Percentiles rank a stretch among this genome's conserved stretches.
phyloP scores from a whole-genome alignment of 2,329 filamentous ascomycete genomes.

The Cladosporium sp. region DNA sequence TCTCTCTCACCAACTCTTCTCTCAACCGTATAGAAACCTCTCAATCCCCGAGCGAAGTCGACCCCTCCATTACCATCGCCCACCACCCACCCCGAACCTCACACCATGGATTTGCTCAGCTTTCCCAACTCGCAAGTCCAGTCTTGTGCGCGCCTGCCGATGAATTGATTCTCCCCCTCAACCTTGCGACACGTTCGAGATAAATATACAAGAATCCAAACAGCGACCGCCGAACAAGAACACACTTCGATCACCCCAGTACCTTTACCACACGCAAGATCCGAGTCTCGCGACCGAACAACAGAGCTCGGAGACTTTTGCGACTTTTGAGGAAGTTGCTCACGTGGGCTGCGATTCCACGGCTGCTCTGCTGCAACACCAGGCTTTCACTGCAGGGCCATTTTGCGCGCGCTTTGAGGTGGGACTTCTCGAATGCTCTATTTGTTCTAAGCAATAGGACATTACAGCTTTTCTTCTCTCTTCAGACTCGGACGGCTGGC shows the following conservation, averaged over 20 bases:
- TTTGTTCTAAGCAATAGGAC: neutral
- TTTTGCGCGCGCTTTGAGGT: no score
- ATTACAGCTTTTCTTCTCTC: neutral
- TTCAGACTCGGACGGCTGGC: neutral
- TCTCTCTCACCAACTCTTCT: no score
- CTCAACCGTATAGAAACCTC: neutral
- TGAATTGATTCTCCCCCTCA: no score
- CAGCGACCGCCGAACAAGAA: neutral
- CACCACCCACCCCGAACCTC: neutral
- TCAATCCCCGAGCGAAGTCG: neutral
- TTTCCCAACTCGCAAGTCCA: conserved; percentile 4
- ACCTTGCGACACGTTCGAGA: neutral
- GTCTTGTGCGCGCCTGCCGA: conserved; percentile 11
- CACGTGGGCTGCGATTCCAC: conserved; percentile 9
- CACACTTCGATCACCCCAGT: no score
- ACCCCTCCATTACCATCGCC: neutral
- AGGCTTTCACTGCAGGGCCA: no score
- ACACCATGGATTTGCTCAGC: conserved; percentile 10
- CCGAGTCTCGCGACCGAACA: no score
- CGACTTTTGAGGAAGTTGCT: conserved; percentile 9
- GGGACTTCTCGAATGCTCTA: no score
- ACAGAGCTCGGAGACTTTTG: conserved; percentile 4
- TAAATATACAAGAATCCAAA: neutral
- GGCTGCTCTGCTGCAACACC: neutral
- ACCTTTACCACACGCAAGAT: no score